phyloP scores from a whole-genome alignment of 306 rosid genomes.

The Malus sylvestris region DNA sequence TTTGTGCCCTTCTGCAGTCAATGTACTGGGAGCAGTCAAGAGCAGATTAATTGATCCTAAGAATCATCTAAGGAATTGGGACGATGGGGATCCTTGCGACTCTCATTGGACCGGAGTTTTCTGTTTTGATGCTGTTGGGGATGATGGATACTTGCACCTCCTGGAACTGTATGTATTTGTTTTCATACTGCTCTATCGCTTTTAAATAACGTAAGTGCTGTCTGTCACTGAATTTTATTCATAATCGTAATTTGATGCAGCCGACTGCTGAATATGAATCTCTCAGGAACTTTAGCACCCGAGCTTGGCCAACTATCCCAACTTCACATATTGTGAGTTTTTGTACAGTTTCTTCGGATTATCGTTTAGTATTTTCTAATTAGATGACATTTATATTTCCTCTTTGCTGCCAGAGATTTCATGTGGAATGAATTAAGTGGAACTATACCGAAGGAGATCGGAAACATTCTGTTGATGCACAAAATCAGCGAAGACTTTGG shows the following conservation, averaged over 20 bases:
- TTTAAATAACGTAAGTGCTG: not conserved
- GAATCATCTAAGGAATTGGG: constrained; percentile 46
- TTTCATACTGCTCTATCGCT: not conserved
- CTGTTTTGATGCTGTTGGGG: constrained; percentile 26
- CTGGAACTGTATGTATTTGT: constrained; percentile 47
- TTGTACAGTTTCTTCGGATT: not conserved
- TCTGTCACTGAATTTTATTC: not conserved
- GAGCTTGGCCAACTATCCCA: constrained; percentile 62
- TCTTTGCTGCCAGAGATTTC: constrained; percentile 48
- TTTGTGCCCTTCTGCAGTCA: constrained; percentile 41
- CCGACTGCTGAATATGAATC: constrained; percentile 48
- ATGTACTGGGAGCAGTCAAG: constrained; percentile 53
- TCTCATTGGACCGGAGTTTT: constrained; percentile 63
- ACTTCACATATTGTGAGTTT: constrained; percentile 59
- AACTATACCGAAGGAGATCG: constrained; percentile 71
- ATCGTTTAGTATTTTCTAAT: constrained; percentile 26
- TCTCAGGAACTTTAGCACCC: constrained; percentile 65
- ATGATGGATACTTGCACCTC: constrained; percentile 56
- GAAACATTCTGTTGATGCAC: no score
- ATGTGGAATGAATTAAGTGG: constrained; percentile 87
- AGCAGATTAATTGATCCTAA: constrained; percentile 53
- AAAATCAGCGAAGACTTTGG: no score
- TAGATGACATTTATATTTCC: constrained; percentile 12
- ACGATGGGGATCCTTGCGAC: constrained; percentile 63
- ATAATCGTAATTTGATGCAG: constrained; percentile 40